Conservation (phyloP, 352 stramenopile genomes). For the Phytophthora podocarpi region DNA sequence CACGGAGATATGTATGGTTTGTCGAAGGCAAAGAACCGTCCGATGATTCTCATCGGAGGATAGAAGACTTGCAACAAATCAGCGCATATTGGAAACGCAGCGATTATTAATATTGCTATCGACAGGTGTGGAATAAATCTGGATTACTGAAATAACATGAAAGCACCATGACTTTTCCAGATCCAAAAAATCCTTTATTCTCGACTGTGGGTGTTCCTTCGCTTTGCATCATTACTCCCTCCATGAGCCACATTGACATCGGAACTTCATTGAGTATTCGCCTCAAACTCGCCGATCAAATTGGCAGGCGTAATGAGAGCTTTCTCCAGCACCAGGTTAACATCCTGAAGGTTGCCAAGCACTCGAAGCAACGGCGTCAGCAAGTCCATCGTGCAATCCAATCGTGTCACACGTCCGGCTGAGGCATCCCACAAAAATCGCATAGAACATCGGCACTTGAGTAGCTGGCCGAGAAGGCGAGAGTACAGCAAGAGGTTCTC, state of each 20-base stretch:
- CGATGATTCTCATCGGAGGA: conserved; percentile 98
- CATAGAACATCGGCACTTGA: conserved; percentile 6
- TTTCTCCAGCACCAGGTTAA: conserved; percentile 10
- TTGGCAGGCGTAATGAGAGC: conserved; percentile 12
- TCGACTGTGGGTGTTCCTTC: no score
- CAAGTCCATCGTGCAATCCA: conserved; percentile 14
- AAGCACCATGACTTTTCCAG: no score
- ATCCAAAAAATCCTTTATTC: no score
- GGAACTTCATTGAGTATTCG: no score
- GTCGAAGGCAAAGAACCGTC: conserved; percentile 93
- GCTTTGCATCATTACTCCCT: no score
- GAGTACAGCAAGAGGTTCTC: background rate
- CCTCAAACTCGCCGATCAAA: background rate
- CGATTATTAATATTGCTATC: no score
- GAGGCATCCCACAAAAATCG: conserved; percentile 21
- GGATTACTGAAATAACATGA: no score
- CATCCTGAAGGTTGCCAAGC: conserved; percentile 23
- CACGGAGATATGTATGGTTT: conserved; percentile 94
- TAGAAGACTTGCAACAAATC: no score
- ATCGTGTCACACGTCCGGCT: background rate
- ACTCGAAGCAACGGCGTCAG: conserved; percentile 12
- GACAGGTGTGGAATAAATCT: no score
- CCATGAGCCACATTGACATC: no score
- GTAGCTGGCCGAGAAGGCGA: conserved; percentile 12
- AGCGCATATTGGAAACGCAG: no score